Evolutionary conservation across 2,329 filamentous ascomycete genomes (phyloP).

Genomic region (Arthroderma uncinatum): DNA sequence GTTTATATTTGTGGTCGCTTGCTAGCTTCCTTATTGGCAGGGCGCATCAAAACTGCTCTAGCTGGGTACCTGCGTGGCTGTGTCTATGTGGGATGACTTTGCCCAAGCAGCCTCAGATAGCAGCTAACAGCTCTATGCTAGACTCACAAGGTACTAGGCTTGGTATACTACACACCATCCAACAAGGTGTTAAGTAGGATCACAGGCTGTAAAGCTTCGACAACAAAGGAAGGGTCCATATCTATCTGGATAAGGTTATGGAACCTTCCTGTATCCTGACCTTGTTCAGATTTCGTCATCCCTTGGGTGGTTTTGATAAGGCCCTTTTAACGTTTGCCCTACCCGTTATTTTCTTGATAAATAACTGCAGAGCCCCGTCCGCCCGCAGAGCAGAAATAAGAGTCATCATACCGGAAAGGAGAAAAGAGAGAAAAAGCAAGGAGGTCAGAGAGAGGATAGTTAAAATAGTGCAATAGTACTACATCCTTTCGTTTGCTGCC

Average conservation of each 20-base stretch:
- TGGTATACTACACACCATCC: neutral
- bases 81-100: neutral
- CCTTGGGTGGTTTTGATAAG: neutral
- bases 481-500: neutral
- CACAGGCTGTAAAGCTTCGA: neutral
- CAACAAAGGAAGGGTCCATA: neutral
- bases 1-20: neutral
- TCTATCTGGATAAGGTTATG: neutral
- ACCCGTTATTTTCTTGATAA: slow-evolving; percentile 1
- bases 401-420: neutral
- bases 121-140: neutral
- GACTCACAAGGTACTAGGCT: slow-evolving; percentile 3
- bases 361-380: neutral
- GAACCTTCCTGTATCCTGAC: neutral
- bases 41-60: neutral
- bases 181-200: neutral
- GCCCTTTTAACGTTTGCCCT: neutral
- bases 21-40: neutral
- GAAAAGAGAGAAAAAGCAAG: neutral
- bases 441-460: neutral
- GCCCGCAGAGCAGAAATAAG: neutral
- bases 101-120: neutral
- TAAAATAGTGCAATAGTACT: neutral
- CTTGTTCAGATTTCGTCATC: neutral
- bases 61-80: neutral